These are phyloP conservation scores for Ulvella scutata DNA, from an alignment of 139 green algal species.

Conservation along the genomic window DNA sequence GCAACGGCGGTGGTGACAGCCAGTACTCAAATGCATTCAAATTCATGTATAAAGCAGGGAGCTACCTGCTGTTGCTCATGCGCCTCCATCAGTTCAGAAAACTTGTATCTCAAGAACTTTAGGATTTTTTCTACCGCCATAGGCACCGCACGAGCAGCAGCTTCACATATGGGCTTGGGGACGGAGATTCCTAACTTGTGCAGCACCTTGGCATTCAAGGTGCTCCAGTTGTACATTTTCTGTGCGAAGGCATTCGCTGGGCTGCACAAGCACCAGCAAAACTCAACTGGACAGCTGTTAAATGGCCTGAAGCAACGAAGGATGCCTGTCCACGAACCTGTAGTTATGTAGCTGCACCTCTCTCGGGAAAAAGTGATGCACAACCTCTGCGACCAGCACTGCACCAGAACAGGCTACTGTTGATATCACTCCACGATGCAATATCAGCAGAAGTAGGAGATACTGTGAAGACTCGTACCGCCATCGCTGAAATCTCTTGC, in stretches of 20 bases:
- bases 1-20: background rate
- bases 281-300: too few relatives aligned
- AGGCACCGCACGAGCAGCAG: constrained; percentile 6
- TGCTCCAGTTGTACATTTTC: constrained; percentile 95
- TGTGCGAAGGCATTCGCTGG: constrained; percentile 52
- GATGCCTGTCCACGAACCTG: constrained; percentile 36
- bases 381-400: constrained; percentile 79
- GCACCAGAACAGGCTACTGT: constrained; percentile 8
- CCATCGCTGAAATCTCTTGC: constrained; percentile 84
- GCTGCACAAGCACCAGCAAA: constrained; percentile 26
- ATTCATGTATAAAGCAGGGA: too few relatives aligned
- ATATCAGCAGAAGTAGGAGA: background rate
- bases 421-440: background rate
- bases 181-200: constrained; percentile 57
- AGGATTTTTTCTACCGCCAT: constrained; percentile 59
- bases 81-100: constrained; percentile 33
- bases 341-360: constrained; percentile 94
- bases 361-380: constrained; percentile 66
- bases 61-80: constrained; percentile 20
- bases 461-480: constrained; percentile 22
- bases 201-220: constrained; percentile 77
- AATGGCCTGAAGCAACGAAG: too few relatives aligned
- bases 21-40: background rate
- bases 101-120: constrained; percentile 40
- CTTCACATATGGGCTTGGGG: constrained; percentile 34